These are phyloP conservation scores for Tetrahymena malaccensis DNA, from an alignment of 73 alveolate genomes.

Conservation along the genomic window DNA sequence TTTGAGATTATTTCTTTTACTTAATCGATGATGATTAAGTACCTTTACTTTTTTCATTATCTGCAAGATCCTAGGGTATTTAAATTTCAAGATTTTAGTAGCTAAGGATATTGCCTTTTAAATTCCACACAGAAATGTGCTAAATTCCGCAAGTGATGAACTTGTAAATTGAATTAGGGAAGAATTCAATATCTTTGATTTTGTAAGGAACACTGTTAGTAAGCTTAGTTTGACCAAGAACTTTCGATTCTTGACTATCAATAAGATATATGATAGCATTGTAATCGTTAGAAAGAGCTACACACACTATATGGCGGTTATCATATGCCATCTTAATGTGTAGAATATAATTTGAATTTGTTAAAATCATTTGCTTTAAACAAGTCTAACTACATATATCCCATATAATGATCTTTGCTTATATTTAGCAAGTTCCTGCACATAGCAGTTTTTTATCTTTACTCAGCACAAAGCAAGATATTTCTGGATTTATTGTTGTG, in stretches of 20 bases:
- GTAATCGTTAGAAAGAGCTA: slow-evolving; percentile 77
- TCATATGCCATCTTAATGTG: slow-evolving; percentile 69
- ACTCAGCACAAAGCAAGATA: slow-evolving; percentile 63
- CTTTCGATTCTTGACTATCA: slow-evolving; percentile 55
- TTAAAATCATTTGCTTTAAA: slow-evolving; percentile 46
- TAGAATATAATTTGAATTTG: slow-evolving; percentile 48
- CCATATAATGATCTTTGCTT: slow-evolving; percentile 76
- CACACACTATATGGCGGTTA: slow-evolving; percentile 53
- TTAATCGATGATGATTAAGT: neutral
- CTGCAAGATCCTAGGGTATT: neutral
- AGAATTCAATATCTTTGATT: slow-evolving; percentile 89
- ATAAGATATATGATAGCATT: slow-evolving; percentile 59
- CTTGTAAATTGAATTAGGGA: slow-evolving; percentile 72
- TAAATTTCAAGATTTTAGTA: neutral
- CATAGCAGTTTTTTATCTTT: slow-evolving; percentile 64
- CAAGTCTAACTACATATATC: slow-evolving; percentile 73
- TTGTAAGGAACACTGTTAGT: slow-evolving; percentile 78
- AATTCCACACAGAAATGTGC: slow-evolving; percentile 84
- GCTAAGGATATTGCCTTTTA: slow-evolving; percentile 2
- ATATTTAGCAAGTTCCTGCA: slow-evolving; percentile 67
- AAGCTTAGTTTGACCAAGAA: slow-evolving; percentile 55
- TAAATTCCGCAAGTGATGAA: slow-evolving; percentile 93
- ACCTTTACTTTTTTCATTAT: neutral
- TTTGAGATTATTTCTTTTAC: neutral
- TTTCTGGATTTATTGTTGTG: slow-evolving; percentile 50